These are phyloP conservation scores for Wickerhamomyces sp. DNA, from an alignment of 1,139 yeast species.

Conservation along the genomic window DNA sequence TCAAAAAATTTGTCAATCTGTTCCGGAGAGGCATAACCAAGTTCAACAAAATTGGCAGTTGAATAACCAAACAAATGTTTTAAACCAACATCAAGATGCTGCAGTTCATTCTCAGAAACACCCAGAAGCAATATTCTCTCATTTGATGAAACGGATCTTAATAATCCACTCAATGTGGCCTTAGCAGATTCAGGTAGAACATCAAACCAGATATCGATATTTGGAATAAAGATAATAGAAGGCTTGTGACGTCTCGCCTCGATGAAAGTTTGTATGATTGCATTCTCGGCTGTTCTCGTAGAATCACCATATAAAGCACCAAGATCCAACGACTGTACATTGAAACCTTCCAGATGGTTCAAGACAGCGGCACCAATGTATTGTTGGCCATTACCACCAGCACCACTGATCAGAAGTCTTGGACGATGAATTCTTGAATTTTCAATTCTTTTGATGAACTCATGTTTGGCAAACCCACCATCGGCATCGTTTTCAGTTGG, in stretches of 20 bases:
- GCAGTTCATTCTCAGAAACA: conserved; percentile 45
- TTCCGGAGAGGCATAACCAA: conserved; percentile 38
- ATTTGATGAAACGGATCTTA: conserved; percentile 62
- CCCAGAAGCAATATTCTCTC: conserved; percentile 80
- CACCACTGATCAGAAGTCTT: conserved; percentile 67
- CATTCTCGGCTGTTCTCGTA: conserved; percentile 77
- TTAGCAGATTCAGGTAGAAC: conserved; percentile 66
- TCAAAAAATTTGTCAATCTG: conserved; percentile 53
- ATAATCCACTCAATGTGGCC: conserved; percentile 65
- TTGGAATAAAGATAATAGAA: conserved; percentile 78
- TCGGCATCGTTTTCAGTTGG: conserved; percentile 51
- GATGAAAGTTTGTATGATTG: conserved; percentile 75
- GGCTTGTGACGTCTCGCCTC: conserved; percentile 94
- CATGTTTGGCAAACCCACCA: conserved; percentile 68
- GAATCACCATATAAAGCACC: conserved; percentile 77
- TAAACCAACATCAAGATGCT: conserved; percentile 29
- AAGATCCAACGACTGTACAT: conserved; percentile 80
- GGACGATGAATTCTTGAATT: conserved; percentile 78
- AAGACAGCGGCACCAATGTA: conserved; percentile 80
- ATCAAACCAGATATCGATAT: conserved; percentile 70
- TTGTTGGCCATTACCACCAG: conserved; percentile 82
- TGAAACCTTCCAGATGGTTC: conserved; percentile 83
- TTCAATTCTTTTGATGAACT: conserved; percentile 51
- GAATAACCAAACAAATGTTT: conserved; percentile 50
- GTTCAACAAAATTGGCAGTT: conserved; percentile 40